These are phyloP conservation scores for Phyllosticta citrichinensis DNA, from an alignment of 2,329 filamentous ascomycete species.

Conservation along the genomic window DNA sequence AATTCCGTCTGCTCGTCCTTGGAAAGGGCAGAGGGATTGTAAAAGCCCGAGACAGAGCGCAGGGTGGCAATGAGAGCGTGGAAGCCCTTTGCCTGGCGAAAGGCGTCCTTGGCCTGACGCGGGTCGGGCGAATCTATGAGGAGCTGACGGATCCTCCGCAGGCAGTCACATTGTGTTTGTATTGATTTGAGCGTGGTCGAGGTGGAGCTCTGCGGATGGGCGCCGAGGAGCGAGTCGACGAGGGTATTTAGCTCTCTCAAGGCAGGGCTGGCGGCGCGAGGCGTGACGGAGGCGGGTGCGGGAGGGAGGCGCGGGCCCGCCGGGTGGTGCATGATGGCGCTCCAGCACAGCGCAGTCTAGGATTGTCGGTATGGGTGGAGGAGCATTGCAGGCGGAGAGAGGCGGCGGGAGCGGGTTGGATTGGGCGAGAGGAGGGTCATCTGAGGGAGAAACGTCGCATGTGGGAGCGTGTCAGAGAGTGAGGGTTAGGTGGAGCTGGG, in stretches of 20 bases:
- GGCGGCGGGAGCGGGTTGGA: not conserved
- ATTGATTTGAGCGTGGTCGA: slow-evolving; percentile 22
- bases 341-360: slow-evolving; percentile 18
- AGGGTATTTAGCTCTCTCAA: slow-evolving; percentile 28
- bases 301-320: slow-evolving; percentile 28
- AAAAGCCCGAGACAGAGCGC: slow-evolving; percentile 63
- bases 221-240: slow-evolving; percentile 24
- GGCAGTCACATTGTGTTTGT: slow-evolving; percentile 37
- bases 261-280: slow-evolving; percentile 29
- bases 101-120: slow-evolving; percentile 61
- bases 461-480: not conserved
- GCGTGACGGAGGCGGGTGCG: slow-evolving; percentile 27
- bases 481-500: not conserved
- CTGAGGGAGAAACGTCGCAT: slow-evolving; percentile 5
- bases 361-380: slow-evolving; percentile 14
- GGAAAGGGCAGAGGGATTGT: slow-evolving; percentile 55
- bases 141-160: slow-evolving; percentile 58
- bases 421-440: slow-evolving; percentile 6
- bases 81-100: slow-evolving; percentile 72
- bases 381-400: slow-evolving; percentile 15
- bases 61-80: slow-evolving; percentile 61
- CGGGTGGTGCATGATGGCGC: slow-evolving; percentile 24
- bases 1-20: slow-evolving; percentile 54
- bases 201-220: slow-evolving; percentile 18
- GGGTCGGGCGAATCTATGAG: slow-evolving; percentile 44